These are phyloP conservation scores for Claviceps lovelessii DNA, from an alignment of 2,329 filamentous ascomycete species.

Conservation along the genomic window DNA sequence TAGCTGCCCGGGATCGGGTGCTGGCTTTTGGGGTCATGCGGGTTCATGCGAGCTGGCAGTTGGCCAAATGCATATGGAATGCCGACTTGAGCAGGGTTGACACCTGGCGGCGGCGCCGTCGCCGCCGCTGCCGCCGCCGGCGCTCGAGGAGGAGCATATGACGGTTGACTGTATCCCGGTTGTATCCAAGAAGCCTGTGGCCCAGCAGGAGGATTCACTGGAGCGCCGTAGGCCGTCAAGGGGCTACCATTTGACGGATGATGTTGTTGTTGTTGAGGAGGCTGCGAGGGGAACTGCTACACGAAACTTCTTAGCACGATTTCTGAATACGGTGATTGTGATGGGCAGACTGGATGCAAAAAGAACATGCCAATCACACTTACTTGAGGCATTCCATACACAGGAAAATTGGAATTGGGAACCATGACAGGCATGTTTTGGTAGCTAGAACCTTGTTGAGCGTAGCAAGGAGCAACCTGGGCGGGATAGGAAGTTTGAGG, in stretches of 20 bases:
- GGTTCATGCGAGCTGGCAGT: slow-evolving; percentile 53
- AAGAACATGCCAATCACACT: slow-evolving; percentile 11
- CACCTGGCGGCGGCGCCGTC: slow-evolving; percentile 16
- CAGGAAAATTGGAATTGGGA: slow-evolving; percentile 27
- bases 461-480: slow-evolving; percentile 33
- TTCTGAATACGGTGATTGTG: background rate
- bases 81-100: slow-evolving; percentile 14
- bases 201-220: slow-evolving; percentile 17
- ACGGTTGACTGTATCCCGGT: slow-evolving; percentile 18
- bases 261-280: slow-evolving; percentile 12
- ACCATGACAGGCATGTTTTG: slow-evolving; percentile 29
- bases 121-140: slow-evolving; percentile 12
- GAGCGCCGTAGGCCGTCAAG: slow-evolving; percentile 23
- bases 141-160: slow-evolving; percentile 18
- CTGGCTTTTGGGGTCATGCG: slow-evolving; percentile 58
- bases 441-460: slow-evolving; percentile 28
- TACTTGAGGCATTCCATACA: slow-evolving; percentile 34
- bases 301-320: background rate
- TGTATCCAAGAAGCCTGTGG: slow-evolving; percentile 23
- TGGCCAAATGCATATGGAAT: slow-evolving; percentile 66
- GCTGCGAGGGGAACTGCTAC: slow-evolving; percentile 18
- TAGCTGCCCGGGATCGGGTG: slow-evolving; percentile 77
- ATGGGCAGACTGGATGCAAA: background rate
- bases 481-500: slow-evolving; percentile 32
- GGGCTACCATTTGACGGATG: slow-evolving; percentile 21